Evolutionary conservation across 352 stramenopile genomes (phyloP).

Genomic region (Phytophthora pini): DNA sequence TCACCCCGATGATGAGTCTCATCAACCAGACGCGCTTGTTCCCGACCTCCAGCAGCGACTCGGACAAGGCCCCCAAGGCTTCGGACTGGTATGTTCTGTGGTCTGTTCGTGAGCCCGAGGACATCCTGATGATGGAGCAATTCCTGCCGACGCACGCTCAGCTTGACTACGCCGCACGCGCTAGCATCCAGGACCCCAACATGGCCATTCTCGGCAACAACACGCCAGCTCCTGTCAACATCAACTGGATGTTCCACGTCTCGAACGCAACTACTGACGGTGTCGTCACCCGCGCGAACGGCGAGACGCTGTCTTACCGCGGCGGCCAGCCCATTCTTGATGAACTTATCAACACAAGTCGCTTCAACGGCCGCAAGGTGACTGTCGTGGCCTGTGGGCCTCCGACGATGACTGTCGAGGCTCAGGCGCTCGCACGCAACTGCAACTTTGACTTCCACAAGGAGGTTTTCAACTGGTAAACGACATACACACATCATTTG

Average conservation of each 20-base stretch:
- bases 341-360: constrained; percentile 73
- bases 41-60: constrained; percentile 11
- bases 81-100: constrained; percentile 68
- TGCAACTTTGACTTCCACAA: constrained; percentile 87
- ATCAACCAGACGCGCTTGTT: constrained; percentile 74
- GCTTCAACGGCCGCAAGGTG: constrained; percentile 64
- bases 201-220: constrained; percentile 33
- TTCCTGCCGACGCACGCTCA: constrained; percentile 65
- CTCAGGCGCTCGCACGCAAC: constrained; percentile 64
- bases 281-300: constrained; percentile 52
- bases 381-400: constrained; percentile 79
- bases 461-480: constrained; percentile 85
- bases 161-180: constrained; percentile 41
- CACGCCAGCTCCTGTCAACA: constrained; percentile 38
- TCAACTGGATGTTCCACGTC: constrained; percentile 71
- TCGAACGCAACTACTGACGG: constrained; percentile 57
- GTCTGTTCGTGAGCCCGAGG: constrained; percentile 61
- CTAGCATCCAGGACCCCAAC: constrained; percentile 60
- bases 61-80: constrained; percentile 35
- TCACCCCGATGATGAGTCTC: constrained; percentile 79
- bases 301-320: constrained; percentile 61
- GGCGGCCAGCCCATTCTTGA: constrained; percentile 66
- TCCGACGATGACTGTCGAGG: constrained; percentile 73
- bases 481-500: constrained; percentile 14
- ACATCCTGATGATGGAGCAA: constrained; percentile 79